These are phyloP conservation scores for Saitoella complicata DNA, from an alignment of 805 yeast genomes.

Conservation along the genomic window DNA sequence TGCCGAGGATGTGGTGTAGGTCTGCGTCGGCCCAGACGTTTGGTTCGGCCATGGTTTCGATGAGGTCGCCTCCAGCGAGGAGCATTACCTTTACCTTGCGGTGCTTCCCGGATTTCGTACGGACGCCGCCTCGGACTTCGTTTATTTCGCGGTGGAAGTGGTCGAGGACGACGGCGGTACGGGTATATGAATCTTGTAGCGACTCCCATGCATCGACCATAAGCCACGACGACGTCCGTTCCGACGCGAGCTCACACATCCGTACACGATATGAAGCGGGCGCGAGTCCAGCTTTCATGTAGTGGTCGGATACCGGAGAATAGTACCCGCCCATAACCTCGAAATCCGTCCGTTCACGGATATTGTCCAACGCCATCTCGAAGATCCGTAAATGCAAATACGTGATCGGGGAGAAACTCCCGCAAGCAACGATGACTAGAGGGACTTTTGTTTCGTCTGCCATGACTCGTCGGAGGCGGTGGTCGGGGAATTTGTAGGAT, in stretches of 20 bases:
- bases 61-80: conserved; percentile 92
- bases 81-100: conserved; percentile 90
- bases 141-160: conserved; percentile 94
- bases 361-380: conserved; percentile 94
- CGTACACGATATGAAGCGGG: conserved; percentile 78
- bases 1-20: conserved; percentile 83
- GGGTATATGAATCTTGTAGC: conserved; percentile 71
- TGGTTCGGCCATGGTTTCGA: conserved; percentile 98
- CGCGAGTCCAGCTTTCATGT: conserved; percentile 85
- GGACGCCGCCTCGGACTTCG: conserved; percentile 81
- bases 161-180: conserved; percentile 90
- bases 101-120: conserved; percentile 26
- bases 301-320: conserved; percentile 74
- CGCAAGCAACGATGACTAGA: conserved; percentile 90
- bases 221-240: conserved; percentile 88
- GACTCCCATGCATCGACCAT: conserved; percentile 99
- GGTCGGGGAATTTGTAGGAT: conserved; percentile 71
- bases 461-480: conserved; percentile 47
- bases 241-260: conserved; percentile 97
- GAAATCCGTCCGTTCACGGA: conserved; percentile 77
- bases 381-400: conserved; percentile 92
- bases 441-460: conserved; percentile 69
- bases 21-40: conserved; percentile 97
- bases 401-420: conserved; percentile 90
- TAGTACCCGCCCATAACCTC: conserved; percentile 95